phyloP scores from a whole-genome alignment of 2,329 filamentous ascomycete genomes.

The Pseudogymnoascus sp. region DNA sequence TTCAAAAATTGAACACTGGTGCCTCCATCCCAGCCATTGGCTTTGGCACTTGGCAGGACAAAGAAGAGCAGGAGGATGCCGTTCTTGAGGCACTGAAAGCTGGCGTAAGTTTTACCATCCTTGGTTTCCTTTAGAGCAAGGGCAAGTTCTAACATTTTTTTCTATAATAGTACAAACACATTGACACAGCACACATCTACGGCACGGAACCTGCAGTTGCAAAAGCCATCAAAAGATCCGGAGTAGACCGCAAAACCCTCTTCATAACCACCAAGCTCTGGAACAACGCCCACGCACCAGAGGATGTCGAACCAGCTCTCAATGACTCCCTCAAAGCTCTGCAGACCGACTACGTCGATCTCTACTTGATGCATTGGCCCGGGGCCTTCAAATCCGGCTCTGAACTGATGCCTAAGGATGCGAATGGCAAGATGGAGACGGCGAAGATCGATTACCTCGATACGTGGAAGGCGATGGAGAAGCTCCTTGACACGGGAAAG shows the following conservation, averaged over 20 bases:
- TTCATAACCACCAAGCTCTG: conserved; percentile 55
- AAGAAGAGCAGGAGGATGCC: conserved; percentile 38
- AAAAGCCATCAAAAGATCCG: conserved; percentile 35
- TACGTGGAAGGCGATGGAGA: conserved; percentile 55
- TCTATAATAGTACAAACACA: conserved; percentile 33
- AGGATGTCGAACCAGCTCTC: conserved; percentile 30
- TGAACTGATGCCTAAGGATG: conserved; percentile 22
- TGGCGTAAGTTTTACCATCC: conserved; percentile 22
- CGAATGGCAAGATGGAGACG: conserved; percentile 21
- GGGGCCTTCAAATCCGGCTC: conserved; percentile 26
- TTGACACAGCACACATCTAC: conserved; percentile 43
- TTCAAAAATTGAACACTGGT: conserved; percentile 37
- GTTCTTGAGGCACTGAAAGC: conserved; percentile 40
- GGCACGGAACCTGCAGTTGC: conserved; percentile 40
- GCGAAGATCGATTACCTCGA: conserved; percentile 33
- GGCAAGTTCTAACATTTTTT: not conserved
- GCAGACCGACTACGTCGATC: conserved; percentile 34
- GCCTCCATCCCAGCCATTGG: conserved; percentile 37
- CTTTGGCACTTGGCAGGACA: conserved; percentile 37
- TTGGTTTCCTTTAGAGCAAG: not conserved
- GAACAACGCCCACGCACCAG: conserved; percentile 40
- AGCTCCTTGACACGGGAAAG: conserved; percentile 45
- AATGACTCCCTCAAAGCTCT: conserved; percentile 32
- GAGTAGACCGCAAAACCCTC: conserved; percentile 35
- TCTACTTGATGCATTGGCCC: conserved; percentile 36